These are phyloP conservation scores for Phellopilus nigrolimitatus DNA, from an alignment of 1,284 basidiomycete genomes.

Conservation along the genomic window DNA sequence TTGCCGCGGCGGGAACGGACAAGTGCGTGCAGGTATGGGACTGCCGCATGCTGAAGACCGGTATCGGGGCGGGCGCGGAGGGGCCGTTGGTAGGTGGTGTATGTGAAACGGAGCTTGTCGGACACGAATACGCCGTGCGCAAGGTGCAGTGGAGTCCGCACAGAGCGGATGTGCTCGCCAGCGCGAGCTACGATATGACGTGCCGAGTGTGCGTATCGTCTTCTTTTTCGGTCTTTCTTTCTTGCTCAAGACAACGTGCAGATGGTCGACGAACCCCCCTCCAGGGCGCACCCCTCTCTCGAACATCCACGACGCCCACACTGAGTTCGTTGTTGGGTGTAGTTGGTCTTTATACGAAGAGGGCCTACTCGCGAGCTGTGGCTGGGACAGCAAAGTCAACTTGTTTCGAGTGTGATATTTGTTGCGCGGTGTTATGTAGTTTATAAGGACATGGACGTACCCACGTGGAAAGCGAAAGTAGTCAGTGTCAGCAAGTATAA, in stretches of 20 bases:
- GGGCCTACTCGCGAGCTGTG: conserved; percentile 79
- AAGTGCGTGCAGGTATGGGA: conserved; percentile 81
- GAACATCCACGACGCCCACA: conserved; percentile 80
- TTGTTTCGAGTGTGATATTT: conserved; percentile 55
- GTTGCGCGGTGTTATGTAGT: no score
- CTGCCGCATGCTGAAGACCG: conserved; percentile 69
- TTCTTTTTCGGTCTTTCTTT: conserved; percentile 10
- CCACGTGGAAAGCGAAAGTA: no score
- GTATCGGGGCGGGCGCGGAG: conserved; percentile 26
- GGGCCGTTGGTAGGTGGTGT: conserved; percentile 55
- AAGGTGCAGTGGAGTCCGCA: conserved; percentile 79
- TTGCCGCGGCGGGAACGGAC: conserved; percentile 83
- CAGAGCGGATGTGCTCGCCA: conserved; percentile 72
- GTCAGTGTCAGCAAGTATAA: no score
- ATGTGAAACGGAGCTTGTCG: conserved; percentile 63
- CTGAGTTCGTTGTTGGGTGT: conserved; percentile 92
- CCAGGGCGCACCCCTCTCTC: conserved; percentile 52
- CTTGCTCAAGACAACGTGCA: conserved; percentile 28
- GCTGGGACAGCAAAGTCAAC: conserved; percentile 86
- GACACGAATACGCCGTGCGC: conserved; percentile 80
- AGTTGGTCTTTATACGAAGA: conserved; percentile 88
- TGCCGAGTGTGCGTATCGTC: conserved; percentile 80
- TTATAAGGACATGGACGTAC: no score
- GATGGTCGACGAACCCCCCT: conserved; percentile 59
- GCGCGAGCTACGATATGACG: conserved; percentile 95